Percentiles rank a stretch among this genome's conserved stretches.
phyloP scores from a whole-genome alignment of 768 basidiomycete species.

The Pisolithus marmoratus region DNA sequence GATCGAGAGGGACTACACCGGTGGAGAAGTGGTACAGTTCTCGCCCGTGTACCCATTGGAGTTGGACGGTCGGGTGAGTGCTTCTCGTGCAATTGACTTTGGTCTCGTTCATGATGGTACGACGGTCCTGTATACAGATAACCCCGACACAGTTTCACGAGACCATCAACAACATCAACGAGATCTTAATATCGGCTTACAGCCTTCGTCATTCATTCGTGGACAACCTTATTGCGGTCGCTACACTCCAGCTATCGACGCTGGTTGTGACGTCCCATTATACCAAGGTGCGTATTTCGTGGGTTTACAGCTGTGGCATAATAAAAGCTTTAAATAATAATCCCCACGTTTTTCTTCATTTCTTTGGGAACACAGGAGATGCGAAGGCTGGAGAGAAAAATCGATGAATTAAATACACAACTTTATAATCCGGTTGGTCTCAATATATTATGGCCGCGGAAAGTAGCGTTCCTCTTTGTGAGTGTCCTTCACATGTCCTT shows the following conservation, averaged over 20 bases:
- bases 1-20: slow-evolving; percentile 87
- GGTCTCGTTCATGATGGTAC: neutral
- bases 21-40: slow-evolving; percentile 90
- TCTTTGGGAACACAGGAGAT: slow-evolving; percentile 59
- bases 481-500: slow-evolving; percentile 32
- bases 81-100: too few species aligned
- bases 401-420: slow-evolving; percentile 64
- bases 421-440: slow-evolving; percentile 84
- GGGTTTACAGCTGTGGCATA: too few species aligned
- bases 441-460: slow-evolving; percentile 79
- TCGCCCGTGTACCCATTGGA: slow-evolving; percentile 85
- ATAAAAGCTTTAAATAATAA: too few species aligned
- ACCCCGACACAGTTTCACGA: slow-evolving; percentile 87
- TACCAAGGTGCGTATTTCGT: slow-evolving; percentile 51
- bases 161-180: slow-evolving; percentile 88
- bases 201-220: slow-evolving; percentile 64
- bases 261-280: slow-evolving; percentile 72
- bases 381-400: slow-evolving; percentile 50
- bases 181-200: slow-evolving; percentile 80
- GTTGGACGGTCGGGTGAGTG: slow-evolving; percentile 82
- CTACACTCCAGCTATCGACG: slow-evolving; percentile 76
- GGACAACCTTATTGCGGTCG: slow-evolving; percentile 74
- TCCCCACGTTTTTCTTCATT: neutral
- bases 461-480: slow-evolving; percentile 88
- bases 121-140: slow-evolving; percentile 45